These are phyloP conservation scores for Cladosporium sp. DNA, from an alignment of 2,329 filamentous ascomycete genomes.

Conservation along the genomic window DNA sequence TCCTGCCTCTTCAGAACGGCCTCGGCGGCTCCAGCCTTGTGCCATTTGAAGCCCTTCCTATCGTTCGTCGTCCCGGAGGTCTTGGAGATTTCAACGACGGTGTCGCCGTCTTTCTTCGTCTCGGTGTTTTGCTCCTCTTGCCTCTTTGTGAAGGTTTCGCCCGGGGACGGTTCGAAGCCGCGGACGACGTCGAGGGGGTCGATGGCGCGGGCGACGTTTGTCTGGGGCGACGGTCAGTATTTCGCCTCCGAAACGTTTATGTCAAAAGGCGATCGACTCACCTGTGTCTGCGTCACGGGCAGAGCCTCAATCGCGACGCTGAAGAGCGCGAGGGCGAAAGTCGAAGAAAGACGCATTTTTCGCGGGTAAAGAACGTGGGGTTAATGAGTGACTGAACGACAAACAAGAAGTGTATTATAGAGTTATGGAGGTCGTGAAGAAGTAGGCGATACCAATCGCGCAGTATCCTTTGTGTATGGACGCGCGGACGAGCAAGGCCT, in stretches of 20 bases:
- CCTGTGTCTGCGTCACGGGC: not conserved
- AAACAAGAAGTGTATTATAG: not conserved
- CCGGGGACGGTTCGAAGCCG: too few species aligned
- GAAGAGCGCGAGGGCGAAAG: not conserved
- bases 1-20: not conserved
- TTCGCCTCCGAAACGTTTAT: not conserved
- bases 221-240: too few species aligned
- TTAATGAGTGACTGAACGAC: not conserved
- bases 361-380: not conserved
- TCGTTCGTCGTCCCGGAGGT: not conserved
- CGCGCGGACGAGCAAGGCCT: not conserved
- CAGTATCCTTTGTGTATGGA: not conserved
- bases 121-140: not conserved
- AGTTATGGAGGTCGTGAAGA: not conserved
- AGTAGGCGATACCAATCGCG: too few species aligned
- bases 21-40: not conserved
- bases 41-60: not conserved
- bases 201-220: too few species aligned
- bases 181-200: too few species aligned
- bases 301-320: not conserved
- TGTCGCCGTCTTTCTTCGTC: not conserved
- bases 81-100: not conserved
- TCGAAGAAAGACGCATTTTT: not conserved
- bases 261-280: not conserved
- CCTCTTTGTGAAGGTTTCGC: not conserved